Base-by-base conservation (phyloP, 331 rosid genomes). In the Rosa hybrid region DNA sequence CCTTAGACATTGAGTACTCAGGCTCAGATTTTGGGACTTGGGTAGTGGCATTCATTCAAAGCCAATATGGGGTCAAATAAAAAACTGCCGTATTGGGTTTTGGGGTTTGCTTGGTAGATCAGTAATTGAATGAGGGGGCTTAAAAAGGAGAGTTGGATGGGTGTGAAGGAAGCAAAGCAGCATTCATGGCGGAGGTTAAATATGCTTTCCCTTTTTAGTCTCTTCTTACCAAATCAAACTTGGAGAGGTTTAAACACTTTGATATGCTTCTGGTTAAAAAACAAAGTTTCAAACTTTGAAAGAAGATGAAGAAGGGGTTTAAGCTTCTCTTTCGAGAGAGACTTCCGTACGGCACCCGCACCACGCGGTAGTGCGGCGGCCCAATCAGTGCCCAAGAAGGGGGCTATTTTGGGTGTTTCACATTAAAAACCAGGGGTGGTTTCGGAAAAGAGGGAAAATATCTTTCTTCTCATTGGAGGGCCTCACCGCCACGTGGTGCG, bases 131-230 rank as follows among this genome's bases (percentile, higher is more conserved):
- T 30, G 83, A 71, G 83, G 82, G 80, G 64, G 78, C 38, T 53
- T 30, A 7, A 78, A 51, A 63, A 79, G 64, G 63, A 72, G 60
- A 84, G 81, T 73, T 72, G 78, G 81, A 89, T 86, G 97, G 98
- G 96, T 94, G 91, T 79, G 2, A 67, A 85, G 65, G 89, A 92
- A 90, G 98, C 93, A 92, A 92, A 78, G 93, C 51, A 87, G 90
- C 86, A 86, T 88, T 93, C 89, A 90, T 90, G 90, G 84, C 77
- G 80, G 78, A 76, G 72, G 44, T 77, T 46, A 48, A 50, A 50
- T 78, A 57, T 17, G 23, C 74, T 75, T 78, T 70, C 34, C 57
- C 54, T 77, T 81, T 74, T 74, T 77, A 12, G 17, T 50, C 59
- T 27, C 34, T 30, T 20, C 18, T 59, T 59, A 59, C 38, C 30